A percentile compares a stretch with the other conserved stretches of the same genome.
Evolutionary conservation across 495 filamentous ascomycete species (phyloP).

Genomic region (Extremus antarcticus): DNA sequence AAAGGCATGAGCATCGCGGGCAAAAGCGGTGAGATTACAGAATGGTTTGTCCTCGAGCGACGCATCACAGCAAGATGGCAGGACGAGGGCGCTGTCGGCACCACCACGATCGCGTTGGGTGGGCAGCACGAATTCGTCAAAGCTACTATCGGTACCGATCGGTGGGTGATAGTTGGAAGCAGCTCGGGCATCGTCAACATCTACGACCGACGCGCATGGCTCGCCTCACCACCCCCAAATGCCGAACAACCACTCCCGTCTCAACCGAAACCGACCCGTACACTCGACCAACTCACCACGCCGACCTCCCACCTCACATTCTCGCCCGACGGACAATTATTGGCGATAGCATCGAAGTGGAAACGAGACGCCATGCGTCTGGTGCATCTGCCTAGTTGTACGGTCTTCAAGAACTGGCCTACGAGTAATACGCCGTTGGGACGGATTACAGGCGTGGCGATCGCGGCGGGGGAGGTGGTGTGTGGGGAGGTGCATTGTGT

Average conservation of each 20-base stretch:
- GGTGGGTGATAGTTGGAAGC: conserved; percentile 80
- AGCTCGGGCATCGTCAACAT: conserved; percentile 81
- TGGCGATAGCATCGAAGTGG: conserved; percentile 71
- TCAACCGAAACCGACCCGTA: conserved; percentile 56
- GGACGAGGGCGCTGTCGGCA: conserved; percentile 83
- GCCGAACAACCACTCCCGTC: conserved; percentile 37
- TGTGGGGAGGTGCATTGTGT: conserved; percentile 47
- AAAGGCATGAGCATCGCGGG: conserved; percentile 64
- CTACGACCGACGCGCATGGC: conserved; percentile 68
- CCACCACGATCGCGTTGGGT: conserved; percentile 68
- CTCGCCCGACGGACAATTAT: conserved; percentile 75
- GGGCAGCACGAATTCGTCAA: conserved; percentile 45
- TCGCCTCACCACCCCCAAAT: conserved; percentile 24
- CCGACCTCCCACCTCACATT: conserved; percentile 66
- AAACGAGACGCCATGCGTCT: conserved; percentile 82
- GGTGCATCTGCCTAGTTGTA: conserved; percentile 83
- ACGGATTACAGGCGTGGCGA: conserved; percentile 67
- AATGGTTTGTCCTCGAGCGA: conserved; percentile 60
- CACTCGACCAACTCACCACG: conserved; percentile 78
- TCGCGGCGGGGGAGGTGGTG: conserved; percentile 29
- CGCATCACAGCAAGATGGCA: conserved; percentile 70
- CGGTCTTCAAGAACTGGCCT: conserved; percentile 94
- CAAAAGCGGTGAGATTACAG: conserved; percentile 84
- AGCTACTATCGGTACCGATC: conserved; percentile 58
- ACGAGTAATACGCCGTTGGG: conserved; percentile 83